Evolutionary conservation across 78 protist genomes (phyloP), one percentile per base, ranked within the genome.

Genomic region (Cavenderia fasciculata): DNA sequence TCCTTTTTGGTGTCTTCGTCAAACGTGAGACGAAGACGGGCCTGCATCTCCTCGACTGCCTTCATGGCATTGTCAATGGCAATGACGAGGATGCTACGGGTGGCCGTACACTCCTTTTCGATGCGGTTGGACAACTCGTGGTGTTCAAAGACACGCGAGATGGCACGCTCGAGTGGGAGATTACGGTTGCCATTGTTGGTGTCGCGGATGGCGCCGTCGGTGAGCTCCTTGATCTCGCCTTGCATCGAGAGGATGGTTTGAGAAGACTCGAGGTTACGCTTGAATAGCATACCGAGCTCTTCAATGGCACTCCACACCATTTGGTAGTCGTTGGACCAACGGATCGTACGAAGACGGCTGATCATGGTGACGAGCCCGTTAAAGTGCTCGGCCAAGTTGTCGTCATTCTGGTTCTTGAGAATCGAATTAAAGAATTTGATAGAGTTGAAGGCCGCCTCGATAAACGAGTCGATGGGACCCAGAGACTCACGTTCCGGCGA

Each of bases 221-320:
- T 70, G 49, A 82, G 7, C 2, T 18, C 10, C n/a, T 31, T 82
- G 52, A 82, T 51, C 8, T 82, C 78, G 19, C 27, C 3, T 7
- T 82, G 56, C 90, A 82, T 82, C 25, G 56, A 57, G 31, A 82
- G 25, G n/a, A 82, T 41, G 0, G 76, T 51, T 43, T 82, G 90
- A 2, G 90, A 52, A 52, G 59, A 23, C 0, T n/a, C 44, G 38
- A 82, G 61, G 33, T 82, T 82, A 14, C 71, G 16, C 40, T 56
- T 43, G 23, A 82, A 38, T 11, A 82, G 31, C n/a, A 33, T 52
- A 4, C 70, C 61, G 5, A 82, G 43, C 14, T 68, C 78, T 33
- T 82, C 90, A 69, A 82, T 82, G 57, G 57, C 73, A 44, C 90
- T 49, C 90, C 90, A 82, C 8, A 82, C 90, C 38, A 82, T 52